A percentile compares a stretch with the other conserved stretches of the same genome.
phyloP scores from a whole-genome alignment of 257 asterid genomes.

The Osmanthus fragrans region DNA sequence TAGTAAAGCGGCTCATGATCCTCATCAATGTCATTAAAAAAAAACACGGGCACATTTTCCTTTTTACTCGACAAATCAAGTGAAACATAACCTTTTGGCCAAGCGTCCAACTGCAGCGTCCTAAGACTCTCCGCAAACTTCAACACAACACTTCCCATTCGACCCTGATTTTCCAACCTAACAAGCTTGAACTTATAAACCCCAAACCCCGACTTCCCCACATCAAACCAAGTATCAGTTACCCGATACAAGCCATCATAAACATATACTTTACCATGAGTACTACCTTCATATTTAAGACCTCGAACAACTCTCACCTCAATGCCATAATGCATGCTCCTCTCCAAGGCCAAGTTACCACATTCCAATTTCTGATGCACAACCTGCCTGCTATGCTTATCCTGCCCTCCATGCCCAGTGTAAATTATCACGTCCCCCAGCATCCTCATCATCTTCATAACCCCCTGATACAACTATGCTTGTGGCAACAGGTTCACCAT shows the following conservation, averaged over 20 bases:
- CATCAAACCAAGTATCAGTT: constrained; percentile 46
- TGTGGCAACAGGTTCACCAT: constrained; percentile 53
- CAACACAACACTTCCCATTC: constrained; percentile 44
- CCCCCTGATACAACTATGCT: constrained; percentile 56
- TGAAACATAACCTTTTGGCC: constrained; percentile 47
- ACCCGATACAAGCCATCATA: constrained; percentile 53
- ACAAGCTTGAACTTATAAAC: constrained; percentile 48
- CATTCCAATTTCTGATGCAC: constrained; percentile 52
- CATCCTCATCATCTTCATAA: constrained; percentile 55
- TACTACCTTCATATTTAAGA: constrained; percentile 47
- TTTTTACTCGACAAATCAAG: constrained; percentile 42
- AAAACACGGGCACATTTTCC: constrained; percentile 45
- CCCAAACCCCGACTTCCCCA: constrained; percentile 52
- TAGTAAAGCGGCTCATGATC: constrained; percentile 42
- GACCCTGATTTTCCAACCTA: constrained; percentile 43
- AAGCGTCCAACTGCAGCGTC: constrained; percentile 29
- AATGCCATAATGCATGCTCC: constrained; percentile 53
- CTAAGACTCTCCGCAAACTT: constrained; percentile 40
- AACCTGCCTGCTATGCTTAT: constrained; percentile 39
- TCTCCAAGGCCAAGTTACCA: constrained; percentile 51
- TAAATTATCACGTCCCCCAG: constrained; percentile 47
- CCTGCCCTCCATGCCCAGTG: constrained; percentile 61
- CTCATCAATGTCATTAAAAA: constrained; percentile 45
- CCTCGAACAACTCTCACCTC: constrained; percentile 58
- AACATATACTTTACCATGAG: constrained; percentile 50